Conservation (phyloP, 257 asterid genomes). For the Coffea eugenioides region DNA sequence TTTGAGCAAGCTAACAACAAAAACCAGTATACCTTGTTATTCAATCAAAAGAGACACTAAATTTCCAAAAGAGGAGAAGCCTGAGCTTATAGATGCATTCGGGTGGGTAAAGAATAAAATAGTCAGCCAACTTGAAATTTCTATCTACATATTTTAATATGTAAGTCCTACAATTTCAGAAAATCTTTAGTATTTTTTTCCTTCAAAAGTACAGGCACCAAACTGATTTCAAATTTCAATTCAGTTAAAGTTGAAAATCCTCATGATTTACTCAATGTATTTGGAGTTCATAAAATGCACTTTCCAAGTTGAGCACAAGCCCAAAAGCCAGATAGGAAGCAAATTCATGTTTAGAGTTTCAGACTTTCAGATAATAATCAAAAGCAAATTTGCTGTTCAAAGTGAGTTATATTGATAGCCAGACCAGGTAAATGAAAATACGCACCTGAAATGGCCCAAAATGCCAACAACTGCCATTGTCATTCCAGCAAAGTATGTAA, state of each 20-base stretch:
- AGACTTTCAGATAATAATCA: background rate
- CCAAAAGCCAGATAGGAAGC: background rate
- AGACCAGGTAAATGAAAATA: background rate
- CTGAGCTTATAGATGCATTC: background rate
- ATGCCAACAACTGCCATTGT: conserved; percentile 90
- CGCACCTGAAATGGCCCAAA: conserved; percentile 83
- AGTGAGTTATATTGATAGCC: background rate
- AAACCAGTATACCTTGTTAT: background rate
- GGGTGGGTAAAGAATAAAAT: no score
- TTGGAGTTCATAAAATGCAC: background rate
- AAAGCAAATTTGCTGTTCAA: background rate
- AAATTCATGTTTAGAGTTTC: background rate
- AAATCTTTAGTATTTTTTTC: background rate
- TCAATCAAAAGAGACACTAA: background rate
- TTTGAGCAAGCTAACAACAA: no score
- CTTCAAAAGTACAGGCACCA: background rate
- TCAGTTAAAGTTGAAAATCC: background rate
- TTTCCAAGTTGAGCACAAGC: no score
- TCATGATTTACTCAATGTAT: background rate
- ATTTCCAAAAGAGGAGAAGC: background rate
- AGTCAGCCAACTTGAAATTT: no score
- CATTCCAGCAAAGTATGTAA: conserved; percentile 91
- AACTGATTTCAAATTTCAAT: background rate
- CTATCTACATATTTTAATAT: no score
- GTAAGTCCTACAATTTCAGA: no score